Percentiles rank a stretch among this genome's conserved stretches.
Conservation (phyloP, 257 asterid genomes). For the Euphrasia confusa region DNA sequence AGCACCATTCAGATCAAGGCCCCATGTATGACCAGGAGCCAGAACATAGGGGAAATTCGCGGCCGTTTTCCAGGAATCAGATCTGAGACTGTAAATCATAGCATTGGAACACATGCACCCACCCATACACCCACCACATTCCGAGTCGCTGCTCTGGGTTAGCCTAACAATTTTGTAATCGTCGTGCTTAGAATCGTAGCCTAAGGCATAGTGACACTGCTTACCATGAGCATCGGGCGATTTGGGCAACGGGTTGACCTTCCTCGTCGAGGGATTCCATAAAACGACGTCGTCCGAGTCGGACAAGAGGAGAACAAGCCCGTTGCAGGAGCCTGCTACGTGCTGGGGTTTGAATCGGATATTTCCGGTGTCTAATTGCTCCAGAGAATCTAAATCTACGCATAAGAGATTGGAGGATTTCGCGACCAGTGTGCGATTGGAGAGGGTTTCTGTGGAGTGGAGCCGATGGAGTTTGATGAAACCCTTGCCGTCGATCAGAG, state of each 20-base stretch:
- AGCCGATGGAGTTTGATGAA: conserved; percentile 44
- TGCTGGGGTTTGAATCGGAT: conserved; percentile 34
- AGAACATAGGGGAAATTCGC: conserved; percentile 38
- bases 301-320: conserved; percentile 36
- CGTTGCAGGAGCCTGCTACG: conserved; percentile 34
- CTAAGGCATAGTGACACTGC: conserved; percentile 39
- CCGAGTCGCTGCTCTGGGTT: conserved; percentile 31
- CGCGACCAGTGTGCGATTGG: conserved; percentile 38
- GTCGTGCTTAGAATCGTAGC: conserved; percentile 37
- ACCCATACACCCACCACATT: conserved; percentile 24
- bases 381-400: conserved; percentile 26
- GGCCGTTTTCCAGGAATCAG: conserved; percentile 47
- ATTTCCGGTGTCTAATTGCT: conserved; percentile 22
- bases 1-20: conserved; percentile 43
- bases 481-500: conserved; percentile 37
- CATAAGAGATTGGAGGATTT: conserved; percentile 33
- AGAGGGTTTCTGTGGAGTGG: conserved; percentile 23
- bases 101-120: conserved; percentile 32
- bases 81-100: conserved; percentile 42
- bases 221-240: not conserved
- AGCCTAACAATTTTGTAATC: conserved; percentile 54
- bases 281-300: conserved; percentile 28
- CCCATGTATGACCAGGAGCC: conserved; percentile 44
- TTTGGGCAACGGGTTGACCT: conserved; percentile 31
- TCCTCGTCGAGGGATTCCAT: conserved; percentile 51